Evolutionary conservation across 805 yeast species (phyloP), one percentile per base, ranked within the genome.

Genomic region (Wickerhamomyces hampshirensis): DNA sequence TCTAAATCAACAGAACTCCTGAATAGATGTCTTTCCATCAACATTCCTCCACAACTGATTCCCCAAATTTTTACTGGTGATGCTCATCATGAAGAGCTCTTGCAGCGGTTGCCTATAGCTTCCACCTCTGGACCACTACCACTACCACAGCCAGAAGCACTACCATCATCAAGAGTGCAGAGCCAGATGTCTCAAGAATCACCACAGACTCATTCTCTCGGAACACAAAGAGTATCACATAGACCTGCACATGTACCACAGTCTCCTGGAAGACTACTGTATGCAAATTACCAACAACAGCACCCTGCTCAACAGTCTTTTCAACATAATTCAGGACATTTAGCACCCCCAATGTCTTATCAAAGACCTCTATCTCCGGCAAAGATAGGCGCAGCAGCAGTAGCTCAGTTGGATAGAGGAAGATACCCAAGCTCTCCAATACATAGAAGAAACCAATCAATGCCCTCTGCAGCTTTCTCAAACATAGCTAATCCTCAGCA

Each of bases 381-480:
- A 1, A 77, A 76, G 47, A 68, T 80, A 9, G 89, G 89, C 1
- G 87, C 87, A 1, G 73, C 70, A 16, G 86, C 87, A 1, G 84
- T 81, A 1, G 81, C 85, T 0, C 63, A 66, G 2, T 48, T 73
- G 23, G 51, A 53, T 34, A 46, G 51, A 31, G 49, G 48, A 3
- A 43, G 54, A 24, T 43, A 42, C 18, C 58, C 60, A 38, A 5
- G 43, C 13, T 40, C 55, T 2, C 60, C 44, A 4, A 38, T 44
- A 8, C 73, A 67, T 38, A 60, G 55, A 29, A 50, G 72, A 35
- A 63, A 67, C 4, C 46, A 58, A 4, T 69, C 75, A 4, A 43
- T 69, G 28, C 75, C 75, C 6, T 26, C 33, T 14, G 18, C 40
- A 4, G 11, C 40, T 9, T 31, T 28, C 13, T 34, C 27, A 6